Evolutionary conservation across 305 asterid species (phyloP).

Genomic region (Rubia balearica): DNA sequence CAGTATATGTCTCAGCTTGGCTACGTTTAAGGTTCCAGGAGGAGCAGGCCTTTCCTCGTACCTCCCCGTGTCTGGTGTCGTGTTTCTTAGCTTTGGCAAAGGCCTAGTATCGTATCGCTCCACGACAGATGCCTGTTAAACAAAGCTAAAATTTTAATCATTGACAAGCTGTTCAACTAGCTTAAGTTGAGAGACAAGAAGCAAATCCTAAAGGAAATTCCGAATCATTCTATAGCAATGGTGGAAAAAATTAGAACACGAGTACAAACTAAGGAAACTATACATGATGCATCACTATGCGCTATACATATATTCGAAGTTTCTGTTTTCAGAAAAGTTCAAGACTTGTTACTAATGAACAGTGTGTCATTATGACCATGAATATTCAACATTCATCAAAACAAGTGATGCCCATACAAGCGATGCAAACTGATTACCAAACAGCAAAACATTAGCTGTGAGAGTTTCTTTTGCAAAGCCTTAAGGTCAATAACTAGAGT

Average conservation of each 20-base stretch:
- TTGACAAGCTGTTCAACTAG: background rate
- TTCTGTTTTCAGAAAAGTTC: background rate
- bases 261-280: background rate
- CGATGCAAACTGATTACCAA: background rate
- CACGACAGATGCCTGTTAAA: constrained; percentile 62
- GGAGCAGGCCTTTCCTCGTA: constrained; percentile 70
- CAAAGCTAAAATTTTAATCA: background rate
- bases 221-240: background rate
- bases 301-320: background rate
- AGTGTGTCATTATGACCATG: background rate
- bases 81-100: constrained; percentile 70
- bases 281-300: background rate
- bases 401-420: background rate
- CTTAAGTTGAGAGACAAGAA: background rate
- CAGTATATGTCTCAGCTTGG: constrained; percentile 63
- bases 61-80: constrained; percentile 49
- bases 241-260: background rate
- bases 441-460: background rate
- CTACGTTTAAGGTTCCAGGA: constrained; percentile 68
- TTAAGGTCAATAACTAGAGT: background rate
- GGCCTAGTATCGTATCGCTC: constrained; percentile 61
- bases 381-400: background rate
- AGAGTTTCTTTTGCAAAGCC: background rate
- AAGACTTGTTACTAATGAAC: background rate
- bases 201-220: background rate